Evolutionary conservation across 345 rosid species (phyloP).

Genomic region (Eucalyptus victrix): DNA sequence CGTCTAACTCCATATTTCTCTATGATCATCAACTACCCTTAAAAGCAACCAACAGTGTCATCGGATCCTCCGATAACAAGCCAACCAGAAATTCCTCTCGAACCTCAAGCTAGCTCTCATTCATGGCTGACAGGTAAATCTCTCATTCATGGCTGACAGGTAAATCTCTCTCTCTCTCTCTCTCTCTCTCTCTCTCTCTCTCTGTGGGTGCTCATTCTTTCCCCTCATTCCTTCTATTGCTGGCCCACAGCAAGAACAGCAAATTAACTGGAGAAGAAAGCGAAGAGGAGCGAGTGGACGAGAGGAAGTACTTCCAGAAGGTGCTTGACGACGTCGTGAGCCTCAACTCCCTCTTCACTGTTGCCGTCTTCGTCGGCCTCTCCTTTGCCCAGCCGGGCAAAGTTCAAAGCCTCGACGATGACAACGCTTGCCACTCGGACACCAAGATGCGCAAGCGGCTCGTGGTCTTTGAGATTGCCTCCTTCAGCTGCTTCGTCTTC

Average conservation of each 20-base stretch:
- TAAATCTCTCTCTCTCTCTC: background rate
- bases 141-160: too few species aligned
- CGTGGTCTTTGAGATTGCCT: background rate
- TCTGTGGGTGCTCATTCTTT: background rate
- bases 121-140: background rate
- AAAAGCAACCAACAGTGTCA: background rate
- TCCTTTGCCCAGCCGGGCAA: background rate
- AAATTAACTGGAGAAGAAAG: background rate
- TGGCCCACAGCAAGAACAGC: background rate
- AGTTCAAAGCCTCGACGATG: background rate
- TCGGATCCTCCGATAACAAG: background rate
- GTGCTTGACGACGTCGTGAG: background rate
- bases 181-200: background rate
- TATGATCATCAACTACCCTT: background rate
- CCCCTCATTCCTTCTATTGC: background rate
- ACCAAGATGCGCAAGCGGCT: background rate
- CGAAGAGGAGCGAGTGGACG: background rate
- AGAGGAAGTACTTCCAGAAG: background rate
- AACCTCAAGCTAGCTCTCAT: background rate
- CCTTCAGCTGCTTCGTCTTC: constrained; percentile 3
- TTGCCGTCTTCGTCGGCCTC: background rate
- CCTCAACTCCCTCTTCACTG: constrained; percentile 1
- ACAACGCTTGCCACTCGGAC: background rate
- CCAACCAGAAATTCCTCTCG: background rate
- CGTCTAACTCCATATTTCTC: background rate